Base-by-base conservation (phyloP, 805 yeast genomes). In the Sugiyamaella mastotermitis region DNA sequence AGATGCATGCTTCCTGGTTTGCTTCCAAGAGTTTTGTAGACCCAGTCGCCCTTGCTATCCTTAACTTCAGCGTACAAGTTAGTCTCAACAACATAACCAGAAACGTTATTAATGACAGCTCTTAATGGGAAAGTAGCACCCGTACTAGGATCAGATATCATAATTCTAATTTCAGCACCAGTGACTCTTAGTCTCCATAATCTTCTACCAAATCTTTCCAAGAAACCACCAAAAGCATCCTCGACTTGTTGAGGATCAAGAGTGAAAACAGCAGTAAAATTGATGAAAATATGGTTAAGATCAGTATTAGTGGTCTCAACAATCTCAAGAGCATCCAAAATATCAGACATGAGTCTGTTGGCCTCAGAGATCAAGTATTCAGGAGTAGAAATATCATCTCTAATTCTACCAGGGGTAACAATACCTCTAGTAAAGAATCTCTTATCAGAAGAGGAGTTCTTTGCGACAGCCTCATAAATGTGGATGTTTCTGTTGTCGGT, bases 401-500 rank as follows among this genome's bases (percentile, higher is more conserved):
- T 78, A 51, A 92, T 83, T 41, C 88, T 80, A 43, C 97, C 97
- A 23, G 98, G 94, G 62, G 98, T 78, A 42, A 92, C 86, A 47
- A 92, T 84, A 67, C 97, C 97, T 67, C 99, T 80, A 14, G 95
- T 88, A 65, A 94, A 92, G 71, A 79, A 92, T 62, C 99, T 76
- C 72, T 83, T 87, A 65, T 92, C 99, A 50, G 87, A 76, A 20
- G 94, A 77, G 14, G 96, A 82, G 57, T 83, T 88, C 72, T 90
- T 87, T 45, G 96, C 97, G 46, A 83, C 76, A 29, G 96, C 97
- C 68, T 88, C 95, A 57, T 92, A 92, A 37, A 94, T 97, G 58
- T 92, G 98, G 48, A 92, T 84, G 69, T 90, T 88, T 68, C 97
- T 80, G 72, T 92, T 92, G 63, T 88, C 97, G 42, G 96, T 84